Evolutionary conservation across 768 basidiomycete genomes (phyloP).

Genomic region (Rhizopogon sp.): DNA sequence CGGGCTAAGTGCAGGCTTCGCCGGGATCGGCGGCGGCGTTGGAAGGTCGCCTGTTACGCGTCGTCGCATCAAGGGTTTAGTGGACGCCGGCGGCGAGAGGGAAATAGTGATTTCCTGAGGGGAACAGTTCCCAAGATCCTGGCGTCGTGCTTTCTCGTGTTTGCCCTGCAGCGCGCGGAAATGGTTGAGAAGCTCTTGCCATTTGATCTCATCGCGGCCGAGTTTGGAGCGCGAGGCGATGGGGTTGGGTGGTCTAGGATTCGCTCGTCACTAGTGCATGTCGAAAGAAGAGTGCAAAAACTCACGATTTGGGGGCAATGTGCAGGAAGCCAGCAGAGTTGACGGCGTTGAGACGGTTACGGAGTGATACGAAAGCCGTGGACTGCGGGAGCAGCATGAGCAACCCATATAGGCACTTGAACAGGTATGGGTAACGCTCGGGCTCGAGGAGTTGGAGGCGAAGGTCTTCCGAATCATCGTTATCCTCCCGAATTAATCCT

Average conservation of each 20-base stretch:
- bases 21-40: slow-evolving; percentile 23
- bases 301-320: slow-evolving; percentile 82
- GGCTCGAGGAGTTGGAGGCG: slow-evolving; percentile 95
- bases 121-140: slow-evolving; percentile 48
- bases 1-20: slow-evolving; percentile 54
- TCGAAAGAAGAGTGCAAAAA: not conserved
- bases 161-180: slow-evolving; percentile 86
- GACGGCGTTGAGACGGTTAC: slow-evolving; percentile 91
- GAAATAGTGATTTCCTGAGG: not conserved
- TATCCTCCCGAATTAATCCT: not conserved
- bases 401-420: slow-evolving; percentile 96
- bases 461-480: slow-evolving; percentile 43
- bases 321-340: slow-evolving; percentile 93
- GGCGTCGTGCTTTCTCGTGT: slow-evolving; percentile 88
- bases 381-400: slow-evolving; percentile 98
- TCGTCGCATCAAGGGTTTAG: slow-evolving; percentile 50
- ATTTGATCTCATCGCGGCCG: slow-evolving; percentile 89
- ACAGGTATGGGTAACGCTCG: slow-evolving; percentile 91
- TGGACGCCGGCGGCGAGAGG: slow-evolving; percentile 2
- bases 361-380: slow-evolving; percentile 89
- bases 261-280: slow-evolving; percentile 2
- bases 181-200: slow-evolving; percentile 90
- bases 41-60: slow-evolving; percentile 53
- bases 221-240: slow-evolving; percentile 68
- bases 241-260: slow-evolving; percentile 27